A percentile compares a stretch with the other conserved stretches of the same genome.
Conservation (phyloP, 805 yeast species). For the Jamesozyma gamospora region DNA sequence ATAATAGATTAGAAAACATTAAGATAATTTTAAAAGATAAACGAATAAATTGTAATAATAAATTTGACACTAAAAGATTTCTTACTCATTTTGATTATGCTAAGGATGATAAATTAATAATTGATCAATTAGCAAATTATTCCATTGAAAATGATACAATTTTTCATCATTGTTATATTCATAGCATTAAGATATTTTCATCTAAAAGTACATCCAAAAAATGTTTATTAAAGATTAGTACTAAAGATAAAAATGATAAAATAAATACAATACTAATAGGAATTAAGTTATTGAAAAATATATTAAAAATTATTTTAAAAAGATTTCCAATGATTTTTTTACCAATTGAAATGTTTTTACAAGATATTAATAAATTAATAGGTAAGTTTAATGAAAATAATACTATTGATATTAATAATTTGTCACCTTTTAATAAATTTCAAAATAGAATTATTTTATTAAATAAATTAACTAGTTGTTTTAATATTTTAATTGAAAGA, state of each 20-base stretch:
- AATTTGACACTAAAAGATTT: constrained; percentile 17
- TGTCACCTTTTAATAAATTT: constrained; percentile 1
- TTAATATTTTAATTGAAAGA: constrained; percentile 8
- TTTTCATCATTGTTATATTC: constrained; percentile 10
- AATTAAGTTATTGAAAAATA: constrained; percentile 13
- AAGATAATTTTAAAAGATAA: constrained; percentile 38
- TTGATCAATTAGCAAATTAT: constrained; percentile 11
- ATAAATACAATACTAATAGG: constrained; percentile 2
- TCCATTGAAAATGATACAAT: constrained; percentile 6
- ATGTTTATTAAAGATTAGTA: constrained; percentile 5
- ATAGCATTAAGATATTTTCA: constrained; percentile 14
- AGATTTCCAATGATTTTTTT: constrained; percentile 15
- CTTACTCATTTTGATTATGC: constrained; percentile 39
- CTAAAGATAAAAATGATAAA: neutral
- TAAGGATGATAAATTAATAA: constrained; percentile 27
- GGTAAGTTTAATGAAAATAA: neutral
- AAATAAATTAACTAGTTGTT: constrained; percentile 8
- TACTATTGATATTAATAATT: neutral
- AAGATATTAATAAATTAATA: constrained; percentile 3
- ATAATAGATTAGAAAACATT: constrained; percentile 54
- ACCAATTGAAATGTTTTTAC: constrained; percentile 13
- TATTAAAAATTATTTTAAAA: constrained; percentile 11
- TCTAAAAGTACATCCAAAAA: constrained; percentile 3
- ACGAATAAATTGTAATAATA: constrained; percentile 37
- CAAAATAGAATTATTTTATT: constrained; percentile 1